Conservation (phyloP, 768 basidiomycete species). For the Psilocybe cubensis region DNA sequence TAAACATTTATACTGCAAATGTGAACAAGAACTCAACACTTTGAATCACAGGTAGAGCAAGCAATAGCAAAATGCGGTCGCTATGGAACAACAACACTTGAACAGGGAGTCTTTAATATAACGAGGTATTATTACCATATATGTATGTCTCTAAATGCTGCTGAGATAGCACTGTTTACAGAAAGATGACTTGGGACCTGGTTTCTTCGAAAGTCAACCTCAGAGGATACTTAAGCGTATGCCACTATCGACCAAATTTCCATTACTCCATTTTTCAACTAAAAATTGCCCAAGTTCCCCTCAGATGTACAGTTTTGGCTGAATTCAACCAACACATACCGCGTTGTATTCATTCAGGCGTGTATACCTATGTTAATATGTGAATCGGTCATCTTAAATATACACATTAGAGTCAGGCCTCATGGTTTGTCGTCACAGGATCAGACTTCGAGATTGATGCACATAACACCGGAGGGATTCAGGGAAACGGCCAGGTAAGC, state of each 20-base stretch:
- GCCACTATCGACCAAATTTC: constrained; percentile 4
- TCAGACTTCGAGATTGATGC: constrained; percentile 58
- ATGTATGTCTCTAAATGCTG: neutral
- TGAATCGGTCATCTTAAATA: neutral
- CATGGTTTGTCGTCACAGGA: constrained; percentile 66
- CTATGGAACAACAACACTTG: constrained; percentile 47
- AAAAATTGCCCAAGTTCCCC: constrained; percentile 43
- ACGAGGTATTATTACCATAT: constrained; percentile 40
- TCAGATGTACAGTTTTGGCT: constrained; percentile 62
- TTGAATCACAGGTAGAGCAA: constrained; percentile 40
- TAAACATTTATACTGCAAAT: neutral
- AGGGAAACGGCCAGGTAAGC: constrained; percentile 59
- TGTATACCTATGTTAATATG: neutral
- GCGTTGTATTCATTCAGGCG: constrained; percentile 66
- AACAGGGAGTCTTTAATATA: constrained; percentile 50
- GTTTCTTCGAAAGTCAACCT: constrained; percentile 45
- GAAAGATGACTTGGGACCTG: constrained; percentile 60
- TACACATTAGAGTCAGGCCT: constrained; percentile 53
- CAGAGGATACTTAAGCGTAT: constrained; percentile 47
- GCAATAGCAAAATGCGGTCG: constrained; percentile 55
- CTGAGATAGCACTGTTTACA: constrained; percentile 14
- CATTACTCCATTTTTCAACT: neutral
- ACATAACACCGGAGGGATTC: constrained; percentile 57
- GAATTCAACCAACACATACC: constrained; percentile 55
- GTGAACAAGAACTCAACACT: neutral